Evolutionary conservation across 2,329 filamentous ascomycete species (phyloP).

Genomic region (Cladosporium velox): DNA sequence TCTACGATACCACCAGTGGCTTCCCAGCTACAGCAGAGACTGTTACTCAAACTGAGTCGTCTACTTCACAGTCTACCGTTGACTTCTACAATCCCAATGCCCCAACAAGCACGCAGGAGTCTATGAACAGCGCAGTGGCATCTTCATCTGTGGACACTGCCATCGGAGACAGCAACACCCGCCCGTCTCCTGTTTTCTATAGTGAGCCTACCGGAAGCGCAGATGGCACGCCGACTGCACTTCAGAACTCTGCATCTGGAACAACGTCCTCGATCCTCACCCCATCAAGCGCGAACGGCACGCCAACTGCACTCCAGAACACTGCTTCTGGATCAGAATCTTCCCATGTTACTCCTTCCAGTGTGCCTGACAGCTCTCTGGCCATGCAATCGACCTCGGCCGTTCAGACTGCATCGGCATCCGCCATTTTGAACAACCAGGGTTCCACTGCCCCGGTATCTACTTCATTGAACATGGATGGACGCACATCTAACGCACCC

Average conservation of each 20-base stretch:
- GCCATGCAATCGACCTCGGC: constrained; percentile 33
- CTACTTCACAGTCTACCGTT: constrained; percentile 5
- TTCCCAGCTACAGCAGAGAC: constrained; percentile 17
- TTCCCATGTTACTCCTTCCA: constrained; percentile 22
- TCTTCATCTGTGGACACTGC: constrained; percentile 4
- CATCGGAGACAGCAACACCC: constrained; percentile 11
- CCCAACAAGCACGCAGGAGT: constrained; percentile 4
- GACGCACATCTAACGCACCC: constrained; percentile 32
- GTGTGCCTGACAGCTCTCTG: constrained; percentile 31
- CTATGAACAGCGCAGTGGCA: neutral
- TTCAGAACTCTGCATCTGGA: neutral
- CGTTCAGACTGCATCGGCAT: constrained; percentile 32
- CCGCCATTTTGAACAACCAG: constrained; percentile 25
- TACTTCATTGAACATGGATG: constrained; percentile 26
- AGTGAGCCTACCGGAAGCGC: constrained; percentile 3
- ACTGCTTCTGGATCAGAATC: neutral
- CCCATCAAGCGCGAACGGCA: constrained; percentile 20
- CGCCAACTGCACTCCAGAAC: neutral
- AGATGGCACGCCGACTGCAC: neutral
- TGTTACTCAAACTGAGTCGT: neutral
- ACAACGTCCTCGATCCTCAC: neutral
- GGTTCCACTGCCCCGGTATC: constrained; percentile 26
- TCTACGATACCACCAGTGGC: constrained; percentile 9
- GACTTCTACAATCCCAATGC: constrained; percentile 19
- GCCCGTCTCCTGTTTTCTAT: constrained; percentile 7